Percentiles rank a stretch among this genome's conserved stretches.
Evolutionary conservation across 352 stramenopile genomes (phyloP).

Genomic region (Globisporangium cystogenes): DNA sequence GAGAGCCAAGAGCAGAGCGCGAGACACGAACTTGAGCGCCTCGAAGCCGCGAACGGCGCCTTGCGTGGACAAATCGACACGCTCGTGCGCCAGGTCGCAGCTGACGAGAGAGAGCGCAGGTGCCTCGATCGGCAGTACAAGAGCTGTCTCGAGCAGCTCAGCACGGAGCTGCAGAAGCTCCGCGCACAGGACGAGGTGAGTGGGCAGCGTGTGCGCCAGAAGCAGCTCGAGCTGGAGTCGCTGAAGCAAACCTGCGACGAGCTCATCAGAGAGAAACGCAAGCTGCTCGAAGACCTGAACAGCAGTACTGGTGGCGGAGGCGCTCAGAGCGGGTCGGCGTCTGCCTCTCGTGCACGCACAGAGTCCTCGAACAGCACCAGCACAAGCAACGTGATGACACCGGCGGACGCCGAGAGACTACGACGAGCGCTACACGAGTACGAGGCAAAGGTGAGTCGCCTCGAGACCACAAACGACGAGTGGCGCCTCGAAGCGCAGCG

Average conservation of each 20-base stretch:
- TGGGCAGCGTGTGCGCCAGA: background rate
- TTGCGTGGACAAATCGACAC: slow-evolving; percentile 21
- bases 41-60: slow-evolving; percentile 22
- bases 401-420: slow-evolving; percentile 46
- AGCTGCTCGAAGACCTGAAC: slow-evolving; percentile 16
- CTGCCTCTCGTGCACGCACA: background rate
- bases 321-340: background rate
- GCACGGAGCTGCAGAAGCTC: slow-evolving; percentile 16
- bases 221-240: slow-evolving; percentile 15
- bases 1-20: slow-evolving; percentile 32
- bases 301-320: background rate
- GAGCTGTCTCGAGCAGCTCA: slow-evolving; percentile 24
- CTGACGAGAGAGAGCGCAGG: slow-evolving; percentile 21
- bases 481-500: slow-evolving; percentile 31
- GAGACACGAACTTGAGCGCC: slow-evolving; percentile 24
- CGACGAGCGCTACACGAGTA: slow-evolving; percentile 48
- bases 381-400: slow-evolving; percentile 3
- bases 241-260: slow-evolving; percentile 16
- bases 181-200: slow-evolving; percentile 9
- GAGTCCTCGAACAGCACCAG: background rate
- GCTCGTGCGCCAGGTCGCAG: slow-evolving; percentile 25
- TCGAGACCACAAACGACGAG: slow-evolving; percentile 36
- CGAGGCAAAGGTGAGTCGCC: slow-evolving; percentile 36
- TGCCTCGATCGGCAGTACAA: slow-evolving; percentile 29
- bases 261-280: slow-evolving; percentile 21